phyloP scores from a whole-genome alignment of 75 land plant genomes.

The Pinus taeda region DNA sequence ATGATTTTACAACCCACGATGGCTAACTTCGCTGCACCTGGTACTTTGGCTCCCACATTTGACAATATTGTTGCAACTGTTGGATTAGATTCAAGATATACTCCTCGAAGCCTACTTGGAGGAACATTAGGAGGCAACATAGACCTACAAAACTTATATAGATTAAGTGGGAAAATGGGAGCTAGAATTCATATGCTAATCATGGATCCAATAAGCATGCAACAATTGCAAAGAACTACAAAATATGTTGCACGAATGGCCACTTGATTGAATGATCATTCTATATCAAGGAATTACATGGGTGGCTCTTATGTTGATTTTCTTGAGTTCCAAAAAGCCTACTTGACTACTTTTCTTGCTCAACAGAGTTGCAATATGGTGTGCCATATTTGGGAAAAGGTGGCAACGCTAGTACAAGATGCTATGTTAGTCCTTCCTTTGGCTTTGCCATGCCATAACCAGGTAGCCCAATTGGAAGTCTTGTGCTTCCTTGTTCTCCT shows the following conservation, averaged over 20 bases:
- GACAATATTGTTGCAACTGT: conserved; percentile 46
- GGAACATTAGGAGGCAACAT: conserved; percentile 13
- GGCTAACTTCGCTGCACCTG: conserved; percentile 42
- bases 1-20: conserved; percentile 48
- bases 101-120: conserved; percentile 40
- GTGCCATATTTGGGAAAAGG: conserved; percentile 39
- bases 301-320: conserved; percentile 48
- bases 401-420: conserved; percentile 48
- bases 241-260: conserved; percentile 18
- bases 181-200: conserved; percentile 37
- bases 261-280: conserved; percentile 40
- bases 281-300: conserved; percentile 42
- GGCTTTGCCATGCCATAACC: too few relatives aligned
- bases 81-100: conserved; percentile 44
- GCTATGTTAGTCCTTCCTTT: neutral
- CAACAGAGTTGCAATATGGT: conserved; percentile 61
- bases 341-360: conserved; percentile 35
- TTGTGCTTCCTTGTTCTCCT: too few relatives aligned
- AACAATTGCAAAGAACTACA: conserved; percentile 54
- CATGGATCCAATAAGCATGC: conserved; percentile 65
- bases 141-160: conserved; percentile 47
- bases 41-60: conserved; percentile 36
- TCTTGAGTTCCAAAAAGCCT: conserved; percentile 63
- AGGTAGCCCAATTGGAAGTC: too few relatives aligned
- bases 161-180: conserved; percentile 40